Evolutionary conservation across 139 green algal species (phyloP), one percentile per base, ranked within the genome.

Genomic region (Desmodesmus armatus): DNA sequence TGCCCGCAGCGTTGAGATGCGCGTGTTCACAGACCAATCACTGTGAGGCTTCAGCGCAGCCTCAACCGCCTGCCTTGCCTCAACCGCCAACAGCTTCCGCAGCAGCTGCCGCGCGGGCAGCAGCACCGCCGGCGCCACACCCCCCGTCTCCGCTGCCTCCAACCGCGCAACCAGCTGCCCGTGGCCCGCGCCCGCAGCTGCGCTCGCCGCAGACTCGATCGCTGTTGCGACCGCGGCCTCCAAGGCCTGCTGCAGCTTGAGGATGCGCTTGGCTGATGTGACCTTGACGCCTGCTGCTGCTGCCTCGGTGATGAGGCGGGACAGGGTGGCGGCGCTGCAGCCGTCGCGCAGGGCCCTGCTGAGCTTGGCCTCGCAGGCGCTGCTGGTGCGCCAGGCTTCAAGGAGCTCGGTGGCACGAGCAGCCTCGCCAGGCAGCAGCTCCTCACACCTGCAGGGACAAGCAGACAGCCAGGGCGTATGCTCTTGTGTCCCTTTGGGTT

Each of bases 171-270:
- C 82, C 15, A 94, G 69, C 15, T 71, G 60, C 6, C 27, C 29
- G 41, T 9, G 25, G 55, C 35, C 58, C 55, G 69, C 55, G 15
- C 35, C 78, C 7, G 58, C 33, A 44, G 47, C 40, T 71, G 58
- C 69, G 9, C 41, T 47, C 25, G 29, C 66, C n/a, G n/a, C n/a
- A n/a, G n/a, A n/a, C 17, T 41, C 33, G 9, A 39, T 31, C 23
- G 41, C 71, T 66, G 60, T 71, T 13, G 11, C 80, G 66, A 94
- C 71, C 21, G 89, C 92, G 5, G 88, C 77, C 67, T 97, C 94
- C 55, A 97, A 77, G 44, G 82, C 88, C 70, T 95, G 91, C 92
- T 96, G 91, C 31, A 97, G 81, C 90, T 97, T 96, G 17, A 96
- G 86, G 25, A 91, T 33, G n/a, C 78, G 71, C 17, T 71, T 79